Base-by-base conservation (phyloP, 768 basidiomycete species). In the Lactarius indigo region DNA sequence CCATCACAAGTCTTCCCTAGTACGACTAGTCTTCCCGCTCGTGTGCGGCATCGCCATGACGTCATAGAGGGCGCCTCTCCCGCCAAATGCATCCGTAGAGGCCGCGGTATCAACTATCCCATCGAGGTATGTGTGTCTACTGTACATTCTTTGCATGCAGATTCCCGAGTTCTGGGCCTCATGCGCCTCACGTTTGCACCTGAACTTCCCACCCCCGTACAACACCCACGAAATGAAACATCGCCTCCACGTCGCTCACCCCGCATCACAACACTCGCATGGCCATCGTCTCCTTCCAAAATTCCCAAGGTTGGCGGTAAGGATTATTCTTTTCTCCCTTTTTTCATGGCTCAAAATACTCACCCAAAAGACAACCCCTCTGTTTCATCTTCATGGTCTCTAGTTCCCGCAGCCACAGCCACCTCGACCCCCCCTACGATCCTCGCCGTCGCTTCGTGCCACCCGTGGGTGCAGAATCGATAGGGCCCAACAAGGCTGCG, bases 401-500 rank as follows among this genome's bases (percentile, higher is more conserved):
- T 33, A 84, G 57, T 81, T 91, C 76, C 77, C 83, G 9, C 75
- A 82, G 55, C 73, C 74, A 10, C 64, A 69, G 10, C 71, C 72
- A 15, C 64, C 37, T 33, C 50, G 28, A 41, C 72, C 41, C 72
- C 75, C 80, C 30, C 62, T 69, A 8, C 69, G 81, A 5, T 81
- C 84, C 17, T 58, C 74, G 23, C 78, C 76, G 0, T 79, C 79
- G 17, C 65, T 68, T 20, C 37, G 13, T 33, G 35, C 57, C 28
- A 42, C 41, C 41, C 50, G n/a, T 42, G 13, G 66, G 57, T 31
- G 52, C 63, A 42, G 68, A 74, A 75, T 73, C 76, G 7, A 66
- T 72, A 7, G 77, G 10, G 80, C 83, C 30, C 72, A 79, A 3
- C 91, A 94, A 76, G 92, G 92, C 23, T 81, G 90, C 63, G 91